A percentile compares a stretch with the other conserved stretches of the same genome.
These are phyloP conservation scores for Sphaerulina populicola DNA, from an alignment of 2,329 filamentous ascomycete genomes.

Conservation along the genomic window DNA sequence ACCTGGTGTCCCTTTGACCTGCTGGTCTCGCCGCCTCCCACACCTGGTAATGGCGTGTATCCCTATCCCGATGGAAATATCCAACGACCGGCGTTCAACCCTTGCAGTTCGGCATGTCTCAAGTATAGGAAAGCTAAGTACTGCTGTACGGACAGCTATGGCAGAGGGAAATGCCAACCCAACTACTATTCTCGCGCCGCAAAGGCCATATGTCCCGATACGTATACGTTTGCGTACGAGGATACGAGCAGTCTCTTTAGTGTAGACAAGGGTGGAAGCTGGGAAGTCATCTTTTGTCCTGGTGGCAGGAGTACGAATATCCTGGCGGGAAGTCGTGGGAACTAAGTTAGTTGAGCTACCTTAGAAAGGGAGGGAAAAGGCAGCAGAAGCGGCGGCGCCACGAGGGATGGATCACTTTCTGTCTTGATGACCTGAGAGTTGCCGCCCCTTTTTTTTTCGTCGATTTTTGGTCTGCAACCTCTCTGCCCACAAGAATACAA, in stretches of 20 bases:
- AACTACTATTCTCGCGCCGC: slow-evolving; percentile 60
- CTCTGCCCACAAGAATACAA: too few relatives aligned
- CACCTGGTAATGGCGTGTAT: slow-evolving; percentile 67
- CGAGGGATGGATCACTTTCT: too few relatives aligned
- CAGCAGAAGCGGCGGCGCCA: too few relatives aligned
- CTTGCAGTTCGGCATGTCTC: slow-evolving; percentile 69
- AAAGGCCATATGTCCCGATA: slow-evolving; percentile 72
- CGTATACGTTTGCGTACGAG: slow-evolving; percentile 66
- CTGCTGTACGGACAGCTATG: slow-evolving; percentile 66
- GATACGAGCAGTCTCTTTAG: slow-evolving; percentile 52
- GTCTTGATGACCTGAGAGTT: too few relatives aligned
- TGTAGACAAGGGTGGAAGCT: slow-evolving; percentile 59
- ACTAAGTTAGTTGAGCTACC: not conserved
- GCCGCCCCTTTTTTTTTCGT: too few relatives aligned
- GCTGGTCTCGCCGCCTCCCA: slow-evolving; percentile 58
- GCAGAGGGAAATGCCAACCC: slow-evolving; percentile 56
- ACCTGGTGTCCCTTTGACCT: slow-evolving; percentile 76
- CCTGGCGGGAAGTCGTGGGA: slow-evolving; percentile 26
- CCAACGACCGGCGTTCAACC: slow-evolving; percentile 62
- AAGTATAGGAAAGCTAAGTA: slow-evolving; percentile 58
- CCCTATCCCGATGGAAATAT: slow-evolving; percentile 72
- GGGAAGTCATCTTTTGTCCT: slow-evolving; percentile 72
- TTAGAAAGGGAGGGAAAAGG: too few relatives aligned
- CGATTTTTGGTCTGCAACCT: too few relatives aligned
- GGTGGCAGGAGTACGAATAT: slow-evolving; percentile 45